Percentiles rank a stretch among this genome's conserved stretches.
These are phyloP conservation scores for Leptosphaerulina australis DNA, from an alignment of 2,329 filamentous ascomycete species.

Conservation along the genomic window DNA sequence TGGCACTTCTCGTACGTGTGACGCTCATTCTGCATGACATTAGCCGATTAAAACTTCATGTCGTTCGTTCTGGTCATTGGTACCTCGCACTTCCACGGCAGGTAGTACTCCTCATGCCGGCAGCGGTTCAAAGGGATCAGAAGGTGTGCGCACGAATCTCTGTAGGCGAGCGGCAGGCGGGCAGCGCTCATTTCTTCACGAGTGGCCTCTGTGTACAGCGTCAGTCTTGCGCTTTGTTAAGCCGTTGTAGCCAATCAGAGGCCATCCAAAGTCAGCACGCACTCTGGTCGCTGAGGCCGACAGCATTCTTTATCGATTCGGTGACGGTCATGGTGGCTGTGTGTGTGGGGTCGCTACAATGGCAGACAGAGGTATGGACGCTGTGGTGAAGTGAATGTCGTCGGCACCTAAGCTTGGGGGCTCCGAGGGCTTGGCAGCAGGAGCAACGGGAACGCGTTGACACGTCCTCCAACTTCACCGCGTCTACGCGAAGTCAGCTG, in stretches of 20 bases:
- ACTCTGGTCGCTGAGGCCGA: constrained; percentile 51
- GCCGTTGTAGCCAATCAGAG: constrained; percentile 25
- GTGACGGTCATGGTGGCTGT: constrained; percentile 49
- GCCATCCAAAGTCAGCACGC: constrained; percentile 30
- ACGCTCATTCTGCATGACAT: constrained; percentile 75
- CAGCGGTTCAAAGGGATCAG: constrained; percentile 96
- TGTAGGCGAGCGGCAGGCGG: constrained; percentile 84
- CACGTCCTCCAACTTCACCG: constrained; percentile 3
- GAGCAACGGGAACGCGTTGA: neutral
- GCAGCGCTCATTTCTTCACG: constrained; percentile 94
- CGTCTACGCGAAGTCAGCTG: constrained; percentile 14
- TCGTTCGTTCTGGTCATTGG: neutral
- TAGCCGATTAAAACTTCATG: constrained; percentile 9
- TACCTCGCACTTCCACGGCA: constrained; percentile 98
- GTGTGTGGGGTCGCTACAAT: constrained; percentile 22
- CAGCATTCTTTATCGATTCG: constrained; percentile 56
- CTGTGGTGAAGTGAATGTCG: constrained; percentile 23
- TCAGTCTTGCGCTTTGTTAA: constrained; percentile 36
- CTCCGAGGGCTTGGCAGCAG: constrained; percentile 10
- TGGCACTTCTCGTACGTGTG: constrained; percentile 99
- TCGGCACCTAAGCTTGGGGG: neutral
- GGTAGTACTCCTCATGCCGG: constrained; percentile 87
- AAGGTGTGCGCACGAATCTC: constrained; percentile 93
- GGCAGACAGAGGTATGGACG: constrained; percentile 23
- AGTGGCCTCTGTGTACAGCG: constrained; percentile 67